These are phyloP conservation scores for Umbelopsis ramanniana DNA, from an alignment of 192 early-diverging fungal genomes.

Conservation along the genomic window DNA sequence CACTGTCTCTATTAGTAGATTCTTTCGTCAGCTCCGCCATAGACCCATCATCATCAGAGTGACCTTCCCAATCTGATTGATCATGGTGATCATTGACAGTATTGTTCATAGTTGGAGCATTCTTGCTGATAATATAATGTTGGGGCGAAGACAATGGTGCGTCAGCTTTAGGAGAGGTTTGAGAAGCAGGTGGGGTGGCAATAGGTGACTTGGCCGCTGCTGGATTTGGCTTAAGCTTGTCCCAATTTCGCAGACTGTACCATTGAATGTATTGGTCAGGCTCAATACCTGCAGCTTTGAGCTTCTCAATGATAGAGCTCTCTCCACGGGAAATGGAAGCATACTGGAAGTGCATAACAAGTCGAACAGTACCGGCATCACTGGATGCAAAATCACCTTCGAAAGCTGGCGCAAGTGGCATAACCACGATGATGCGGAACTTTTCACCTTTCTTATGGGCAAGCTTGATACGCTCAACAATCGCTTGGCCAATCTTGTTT, in stretches of 20 bases:
- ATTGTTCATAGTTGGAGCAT: not conserved
- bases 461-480: slow-evolving; percentile 75
- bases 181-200: not conserved
- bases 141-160: not conserved
- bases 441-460: slow-evolving; percentile 71
- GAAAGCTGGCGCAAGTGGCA: slow-evolving; percentile 86
- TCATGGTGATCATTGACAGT: not conserved
- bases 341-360: slow-evolving; percentile 85
- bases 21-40: slow-evolving; percentile 2
- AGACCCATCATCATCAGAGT: not conserved
- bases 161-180: not conserved
- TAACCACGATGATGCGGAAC: slow-evolving; percentile 78
- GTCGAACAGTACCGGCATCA: slow-evolving; percentile 67
- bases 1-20: not conserved
- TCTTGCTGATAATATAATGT: slow-evolving; percentile 13
- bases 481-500: slow-evolving; percentile 52
- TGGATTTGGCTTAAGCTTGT: slow-evolving; percentile 55
- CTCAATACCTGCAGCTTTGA: slow-evolving; percentile 60
- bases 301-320: slow-evolving; percentile 65
- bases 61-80: not conserved
- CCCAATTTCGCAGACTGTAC: slow-evolving; percentile 76
- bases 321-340: slow-evolving; percentile 76
- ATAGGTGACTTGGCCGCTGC: not conserved
- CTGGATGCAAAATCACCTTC: slow-evolving; percentile 77
- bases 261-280: slow-evolving; percentile 72